phyloP scores from a whole-genome alignment of 305 asterid species.

The Solanum chacoense region DNA sequence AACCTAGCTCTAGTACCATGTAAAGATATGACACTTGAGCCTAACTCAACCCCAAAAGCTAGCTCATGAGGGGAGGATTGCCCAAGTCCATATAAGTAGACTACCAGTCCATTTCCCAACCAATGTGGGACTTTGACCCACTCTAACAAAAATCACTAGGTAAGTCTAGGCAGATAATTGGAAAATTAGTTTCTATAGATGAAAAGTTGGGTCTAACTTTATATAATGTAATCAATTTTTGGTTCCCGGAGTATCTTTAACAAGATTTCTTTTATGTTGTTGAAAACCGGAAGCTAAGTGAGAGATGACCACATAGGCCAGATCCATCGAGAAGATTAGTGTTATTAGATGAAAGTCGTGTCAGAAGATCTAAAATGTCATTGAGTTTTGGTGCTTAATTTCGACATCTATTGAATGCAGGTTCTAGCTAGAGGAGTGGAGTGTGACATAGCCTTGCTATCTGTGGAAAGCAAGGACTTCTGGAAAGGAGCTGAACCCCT shows the following conservation, averaged over 20 bases:
- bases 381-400: background rate
- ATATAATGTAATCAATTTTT: background rate
- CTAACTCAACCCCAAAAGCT: background rate
- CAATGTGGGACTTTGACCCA: background rate
- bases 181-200: background rate
- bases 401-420: slow-evolving; percentile 21
- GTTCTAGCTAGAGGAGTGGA: slow-evolving; percentile 92
- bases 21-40: background rate
- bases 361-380: background rate
- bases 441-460: slow-evolving; percentile 93
- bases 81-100: background rate
- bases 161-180: background rate
- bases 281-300: background rate
- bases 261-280: background rate
- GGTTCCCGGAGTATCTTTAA: background rate
- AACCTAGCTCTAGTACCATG: background rate
- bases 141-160: background rate
- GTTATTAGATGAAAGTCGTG: background rate
- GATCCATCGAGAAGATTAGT: background rate
- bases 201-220: background rate
- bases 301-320: background rate
- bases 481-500: slow-evolving; percentile 74
- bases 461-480: slow-evolving; percentile 70
- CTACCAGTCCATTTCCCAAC: background rate
- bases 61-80: background rate